Conservation (phyloP, 768 basidiomycete genomes). For the Hygrophorus russula region DNA sequence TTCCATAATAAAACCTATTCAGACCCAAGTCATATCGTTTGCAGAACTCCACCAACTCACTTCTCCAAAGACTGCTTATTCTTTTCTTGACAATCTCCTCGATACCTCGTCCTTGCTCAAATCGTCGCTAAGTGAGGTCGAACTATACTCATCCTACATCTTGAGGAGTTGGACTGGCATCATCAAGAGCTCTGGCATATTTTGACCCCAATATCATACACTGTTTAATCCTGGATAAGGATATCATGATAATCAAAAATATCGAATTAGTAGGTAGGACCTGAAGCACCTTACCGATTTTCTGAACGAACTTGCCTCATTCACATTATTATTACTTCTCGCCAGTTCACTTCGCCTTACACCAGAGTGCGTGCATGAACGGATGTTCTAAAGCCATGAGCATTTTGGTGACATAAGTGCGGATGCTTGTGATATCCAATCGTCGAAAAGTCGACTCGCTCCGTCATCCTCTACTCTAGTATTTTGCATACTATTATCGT, state of each 20-base stretch:
- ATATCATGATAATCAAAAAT: no score
- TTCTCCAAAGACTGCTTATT: constrained; percentile 54
- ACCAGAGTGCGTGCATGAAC: no score
- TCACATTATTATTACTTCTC: no score
- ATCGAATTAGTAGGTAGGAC: no score
- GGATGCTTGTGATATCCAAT: no score
- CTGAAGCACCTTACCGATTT: no score
- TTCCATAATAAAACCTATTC: background rate
- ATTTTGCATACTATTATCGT: constrained; percentile 14
- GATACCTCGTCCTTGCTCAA: constrained; percentile 34
- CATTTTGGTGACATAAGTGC: no score
- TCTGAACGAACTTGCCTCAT: no score
- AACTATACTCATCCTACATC: constrained; percentile 48
- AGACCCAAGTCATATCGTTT: constrained; percentile 1
- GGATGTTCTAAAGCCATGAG: no score
- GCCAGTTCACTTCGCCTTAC: no score
- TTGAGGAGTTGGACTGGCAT: constrained; percentile 65
- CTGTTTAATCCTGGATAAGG: no score
- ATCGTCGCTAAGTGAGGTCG: constrained; percentile 37
- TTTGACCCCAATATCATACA: constrained; percentile 14
- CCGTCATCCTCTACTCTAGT: constrained; percentile 17
- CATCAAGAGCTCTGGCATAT: constrained; percentile 51
- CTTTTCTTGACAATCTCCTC: constrained; percentile 59
- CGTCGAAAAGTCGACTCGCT: constrained; percentile 10
- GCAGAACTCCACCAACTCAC: constrained; percentile 74